These are phyloP conservation scores for Ustilago curta DNA, from an alignment of 1,284 basidiomycete species.

Conservation along the genomic window DNA sequence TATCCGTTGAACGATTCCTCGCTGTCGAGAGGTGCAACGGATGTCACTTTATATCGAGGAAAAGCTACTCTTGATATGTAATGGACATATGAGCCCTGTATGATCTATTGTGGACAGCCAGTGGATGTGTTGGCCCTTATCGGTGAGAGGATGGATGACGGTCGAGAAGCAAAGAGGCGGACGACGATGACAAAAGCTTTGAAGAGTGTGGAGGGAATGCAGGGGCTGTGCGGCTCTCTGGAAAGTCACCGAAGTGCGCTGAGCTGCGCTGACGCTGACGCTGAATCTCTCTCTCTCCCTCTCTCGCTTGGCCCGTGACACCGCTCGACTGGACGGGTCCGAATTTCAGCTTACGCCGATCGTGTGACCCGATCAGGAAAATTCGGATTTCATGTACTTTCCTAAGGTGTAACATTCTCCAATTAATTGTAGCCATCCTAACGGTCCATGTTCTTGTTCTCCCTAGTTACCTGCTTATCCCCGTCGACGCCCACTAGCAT, in stretches of 20 bases:
- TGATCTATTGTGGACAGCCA: too few relatives aligned
- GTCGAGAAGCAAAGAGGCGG: neutral
- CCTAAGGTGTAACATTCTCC: neutral
- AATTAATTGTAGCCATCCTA: neutral
- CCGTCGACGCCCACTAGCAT: too few relatives aligned
- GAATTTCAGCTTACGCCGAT: conserved; percentile 2
- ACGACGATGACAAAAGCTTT: conserved; percentile 4
- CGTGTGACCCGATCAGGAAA: neutral
- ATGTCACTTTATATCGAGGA: neutral
- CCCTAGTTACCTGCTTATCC: too few relatives aligned
- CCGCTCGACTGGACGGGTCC: conserved; percentile 3
- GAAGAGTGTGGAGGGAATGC: conserved; percentile 24
- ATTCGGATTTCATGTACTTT: neutral
- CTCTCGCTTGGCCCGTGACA: conserved; percentile 24
- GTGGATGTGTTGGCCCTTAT: neutral
- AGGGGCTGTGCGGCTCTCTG: conserved; percentile 14
- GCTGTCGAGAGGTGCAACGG: neutral
- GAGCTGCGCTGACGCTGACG: too few relatives aligned
- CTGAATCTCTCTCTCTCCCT: conserved; percentile 15
- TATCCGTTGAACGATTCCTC: neutral
- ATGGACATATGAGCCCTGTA: too few relatives aligned
- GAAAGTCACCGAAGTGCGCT: conserved; percentile 3
- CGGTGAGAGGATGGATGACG: conserved; percentile 4
- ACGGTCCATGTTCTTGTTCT: neutral
- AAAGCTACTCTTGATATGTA: neutral